Conservation (phyloP, 169 alveolate genomes). For the Plasmodium inui region DNA sequence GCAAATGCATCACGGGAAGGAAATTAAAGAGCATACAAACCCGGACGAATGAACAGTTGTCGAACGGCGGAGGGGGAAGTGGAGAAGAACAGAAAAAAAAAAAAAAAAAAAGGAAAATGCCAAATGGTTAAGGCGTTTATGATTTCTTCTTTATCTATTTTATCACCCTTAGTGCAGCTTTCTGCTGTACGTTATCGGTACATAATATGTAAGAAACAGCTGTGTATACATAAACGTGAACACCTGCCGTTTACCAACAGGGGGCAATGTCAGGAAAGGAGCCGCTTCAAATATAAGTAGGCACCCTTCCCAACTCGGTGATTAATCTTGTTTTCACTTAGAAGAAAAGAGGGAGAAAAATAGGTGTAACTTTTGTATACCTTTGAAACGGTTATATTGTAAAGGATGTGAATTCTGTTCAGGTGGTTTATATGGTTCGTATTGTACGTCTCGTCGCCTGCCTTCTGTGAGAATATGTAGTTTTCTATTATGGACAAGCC, state of each 20-base stretch:
- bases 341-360: slow-evolving; percentile 50
- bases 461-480: slow-evolving; percentile 7
- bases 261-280: slow-evolving; percentile 7
- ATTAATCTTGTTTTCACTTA: slow-evolving; percentile 43
- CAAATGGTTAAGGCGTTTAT: neutral
- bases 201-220: neutral
- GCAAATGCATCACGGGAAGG: neutral
- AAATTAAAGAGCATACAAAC: neutral
- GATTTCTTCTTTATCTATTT: neutral
- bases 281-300: slow-evolving; percentile 53
- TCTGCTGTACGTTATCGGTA: neutral
- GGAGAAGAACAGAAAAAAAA: neutral
- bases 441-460: neutral
- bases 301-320: slow-evolving; percentile 71
- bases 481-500: slow-evolving; percentile 86
- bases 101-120: neutral
- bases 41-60: neutral
- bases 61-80: neutral
- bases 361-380: slow-evolving; percentile 63
- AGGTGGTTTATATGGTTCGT: slow-evolving; percentile 25
- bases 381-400: slow-evolving; percentile 53
- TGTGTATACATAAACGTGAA: neutral
- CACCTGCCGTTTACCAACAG: neutral
- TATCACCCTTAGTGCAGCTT: neutral
- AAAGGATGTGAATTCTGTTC: slow-evolving; percentile 64